Conservation (phyloP, 306 rosid species). For the Vicia sativa region DNA sequence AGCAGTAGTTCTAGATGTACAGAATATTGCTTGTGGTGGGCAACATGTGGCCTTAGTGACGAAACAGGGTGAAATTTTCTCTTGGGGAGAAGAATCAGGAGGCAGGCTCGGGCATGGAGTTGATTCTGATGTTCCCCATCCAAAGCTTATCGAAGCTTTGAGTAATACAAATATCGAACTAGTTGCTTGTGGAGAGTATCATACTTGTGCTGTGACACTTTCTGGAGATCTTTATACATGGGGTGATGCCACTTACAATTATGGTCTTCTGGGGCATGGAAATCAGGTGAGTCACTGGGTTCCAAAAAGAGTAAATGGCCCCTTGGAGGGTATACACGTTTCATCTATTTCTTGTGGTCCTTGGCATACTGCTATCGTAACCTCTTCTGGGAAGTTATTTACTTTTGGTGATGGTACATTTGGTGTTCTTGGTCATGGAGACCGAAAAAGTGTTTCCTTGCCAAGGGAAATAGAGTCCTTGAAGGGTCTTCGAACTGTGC, state of each 20-base stretch:
- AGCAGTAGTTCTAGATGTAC: slow-evolving; percentile 92
- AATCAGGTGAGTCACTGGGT: slow-evolving; percentile 98
- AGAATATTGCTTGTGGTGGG: slow-evolving; percentile 93
- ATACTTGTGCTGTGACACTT: slow-evolving; percentile 91
- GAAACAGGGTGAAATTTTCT: slow-evolving; percentile 92
- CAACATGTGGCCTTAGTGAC: slow-evolving; percentile 92
- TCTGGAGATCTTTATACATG: slow-evolving; percentile 96
- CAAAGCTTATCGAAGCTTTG: slow-evolving; percentile 87
- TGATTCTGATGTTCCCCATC: slow-evolving; percentile 81
- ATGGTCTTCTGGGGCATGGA: slow-evolving; percentile 93
- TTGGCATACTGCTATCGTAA: slow-evolving; percentile 96
- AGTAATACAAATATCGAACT: slow-evolving; percentile 83
- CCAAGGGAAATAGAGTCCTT: slow-evolving; percentile 97
- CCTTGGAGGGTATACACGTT: slow-evolving; percentile 91
- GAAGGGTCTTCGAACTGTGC: slow-evolving; percentile 94
- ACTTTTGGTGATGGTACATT: slow-evolving; percentile 46
- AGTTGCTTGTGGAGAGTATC: slow-evolving; percentile 98
- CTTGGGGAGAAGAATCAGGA: slow-evolving; percentile 98
- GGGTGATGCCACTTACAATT: slow-evolving; percentile 94
- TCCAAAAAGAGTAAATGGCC: slow-evolving; percentile 91
- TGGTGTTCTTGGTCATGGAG: slow-evolving; percentile 96
- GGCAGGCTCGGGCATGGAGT: slow-evolving; percentile 99
- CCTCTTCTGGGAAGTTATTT: slow-evolving; percentile 92
- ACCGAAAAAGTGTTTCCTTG: slow-evolving; percentile 66
- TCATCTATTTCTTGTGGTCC: slow-evolving; percentile 97